A percentile compares a stretch with the other conserved stretches of the same genome.
These are phyloP conservation scores for Canna indica DNA, from an alignment of 176 grass and related monocot species.

Conservation along the genomic window DNA sequence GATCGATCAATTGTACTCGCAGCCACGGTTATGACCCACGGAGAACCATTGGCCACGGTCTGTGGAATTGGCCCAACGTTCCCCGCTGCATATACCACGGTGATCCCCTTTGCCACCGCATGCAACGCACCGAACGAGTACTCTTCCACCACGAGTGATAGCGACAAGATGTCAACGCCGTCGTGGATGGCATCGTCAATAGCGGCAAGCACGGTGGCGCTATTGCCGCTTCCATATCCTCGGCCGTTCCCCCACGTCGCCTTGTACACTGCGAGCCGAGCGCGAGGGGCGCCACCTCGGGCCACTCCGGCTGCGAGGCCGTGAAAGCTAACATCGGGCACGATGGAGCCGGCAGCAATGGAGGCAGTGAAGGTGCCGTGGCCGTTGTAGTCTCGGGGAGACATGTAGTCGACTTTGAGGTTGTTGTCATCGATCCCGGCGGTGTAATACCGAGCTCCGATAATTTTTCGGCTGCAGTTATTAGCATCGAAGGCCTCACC, in stretches of 20 bases:
- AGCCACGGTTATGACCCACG: constrained; percentile 43
- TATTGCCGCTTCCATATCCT: constrained; percentile 16
- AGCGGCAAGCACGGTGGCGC: constrained; percentile 21
- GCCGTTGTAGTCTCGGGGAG: constrained; percentile 16
- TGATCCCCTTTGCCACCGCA: constrained; percentile 36
- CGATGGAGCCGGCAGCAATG: constrained; percentile 24
- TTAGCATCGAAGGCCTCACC: constrained; percentile 16
- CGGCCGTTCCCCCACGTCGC: not conserved
- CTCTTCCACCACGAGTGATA: constrained; percentile 12
- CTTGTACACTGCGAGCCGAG: constrained; percentile 45
- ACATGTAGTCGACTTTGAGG: constrained; percentile 16
- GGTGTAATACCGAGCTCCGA: constrained; percentile 41
- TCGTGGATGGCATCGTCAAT: constrained; percentile 59
- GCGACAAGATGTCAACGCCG: constrained; percentile 52
- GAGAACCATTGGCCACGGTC: constrained; percentile 6
- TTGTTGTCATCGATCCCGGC: not conserved
- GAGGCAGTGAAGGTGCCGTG: constrained; percentile 52
- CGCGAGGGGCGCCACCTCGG: constrained; percentile 36
- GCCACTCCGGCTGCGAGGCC: constrained; percentile 25
- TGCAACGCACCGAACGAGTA: constrained; percentile 28
- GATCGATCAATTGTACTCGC: constrained; percentile 45
- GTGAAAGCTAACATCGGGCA: constrained; percentile 29
- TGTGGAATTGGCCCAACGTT: constrained; percentile 24
- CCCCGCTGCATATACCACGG: constrained; percentile 23
- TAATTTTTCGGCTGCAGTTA: constrained; percentile 53